Base-by-base conservation (phyloP, 202 grass and related monocot species). In the Sporobolus alterniflorus region DNA sequence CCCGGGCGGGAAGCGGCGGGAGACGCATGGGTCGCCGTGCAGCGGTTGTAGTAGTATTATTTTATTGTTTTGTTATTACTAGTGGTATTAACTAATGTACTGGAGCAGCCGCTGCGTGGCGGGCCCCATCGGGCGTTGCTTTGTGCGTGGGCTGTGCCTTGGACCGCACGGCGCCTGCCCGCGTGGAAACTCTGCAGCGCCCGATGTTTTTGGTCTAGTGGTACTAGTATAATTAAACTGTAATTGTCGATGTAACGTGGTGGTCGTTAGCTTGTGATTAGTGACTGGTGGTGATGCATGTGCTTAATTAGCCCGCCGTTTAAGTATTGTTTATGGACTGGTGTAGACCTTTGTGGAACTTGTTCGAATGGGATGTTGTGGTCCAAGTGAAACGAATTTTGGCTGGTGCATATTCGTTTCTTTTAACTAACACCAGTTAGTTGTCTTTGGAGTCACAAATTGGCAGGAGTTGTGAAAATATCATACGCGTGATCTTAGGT, bases 141-240 rank as follows among this genome's bases (percentile, higher is more conserved):
- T 56, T 32, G 50, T 48, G 83, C 68, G 81, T 74, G 44, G 76
- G 49, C 39, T 29, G 73, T 29, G 73, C 73, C 83, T 82, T 82
- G 52, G 76, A 80, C 75, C 77, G 36, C 88, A 89, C 88, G 78
- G 21, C 83, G 44, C n/a, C 54, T 9, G 3, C 69, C 57, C 20
- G 49, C 59, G 72, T 76, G 76, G 69, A 48, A 70, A 50, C 62
- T 60, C 40, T 74, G 39, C 21, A n/a, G 30, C 39, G 63, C 21
- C 64, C 32, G 22, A 44, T 54, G 74, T 18, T 71, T 62, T 63
- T 73, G 43, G n/a, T n/a, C n/a, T 43, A 39, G 11, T 49, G n/a
- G 42, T 44, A 39, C 36, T 39, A 0, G 54, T 24, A 51, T 18
- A 11, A 30, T 11, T 10, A 13, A 49, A 33, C 13, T 55, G 47